These are phyloP conservation scores for Euphorbia tirucalli DNA, from an alignment of 345 rosid genomes.

Conservation along the genomic window DNA sequence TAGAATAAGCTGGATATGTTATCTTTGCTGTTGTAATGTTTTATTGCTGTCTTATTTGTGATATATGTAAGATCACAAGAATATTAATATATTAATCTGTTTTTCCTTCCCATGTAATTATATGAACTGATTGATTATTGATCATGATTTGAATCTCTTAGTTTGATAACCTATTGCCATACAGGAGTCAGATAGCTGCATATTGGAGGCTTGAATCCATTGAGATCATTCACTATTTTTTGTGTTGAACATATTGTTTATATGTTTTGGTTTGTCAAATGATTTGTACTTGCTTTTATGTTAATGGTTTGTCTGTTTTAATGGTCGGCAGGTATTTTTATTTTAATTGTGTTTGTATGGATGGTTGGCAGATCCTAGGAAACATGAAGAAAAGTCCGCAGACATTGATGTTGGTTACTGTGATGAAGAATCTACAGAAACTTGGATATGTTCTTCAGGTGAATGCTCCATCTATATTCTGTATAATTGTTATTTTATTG, in stretches of 20 bases:
- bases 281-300: neutral
- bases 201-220: neutral
- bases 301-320: neutral
- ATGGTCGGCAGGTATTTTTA: conserved; percentile 39
- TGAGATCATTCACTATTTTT: neutral
- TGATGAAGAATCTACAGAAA: conserved; percentile 71
- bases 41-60: neutral
- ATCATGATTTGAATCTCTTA: neutral
- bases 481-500: neutral
- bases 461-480: conserved; percentile 11
- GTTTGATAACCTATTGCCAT: neutral
- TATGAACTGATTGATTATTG: neutral
- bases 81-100: neutral
- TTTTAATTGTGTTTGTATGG: neutral
- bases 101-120: neutral
- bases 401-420: conserved; percentile 68
- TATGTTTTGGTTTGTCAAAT: neutral
- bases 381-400: conserved; percentile 67
- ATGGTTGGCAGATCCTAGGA: conserved; percentile 64
- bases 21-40: neutral
- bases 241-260: neutral
- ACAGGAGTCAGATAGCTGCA: neutral
- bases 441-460: conserved; percentile 88
- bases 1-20: neutral
- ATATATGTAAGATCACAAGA: neutral